These are phyloP conservation scores for Blastobotrys apis DNA, from an alignment of 1,139 yeast genomes.

Conservation along the genomic window DNA sequence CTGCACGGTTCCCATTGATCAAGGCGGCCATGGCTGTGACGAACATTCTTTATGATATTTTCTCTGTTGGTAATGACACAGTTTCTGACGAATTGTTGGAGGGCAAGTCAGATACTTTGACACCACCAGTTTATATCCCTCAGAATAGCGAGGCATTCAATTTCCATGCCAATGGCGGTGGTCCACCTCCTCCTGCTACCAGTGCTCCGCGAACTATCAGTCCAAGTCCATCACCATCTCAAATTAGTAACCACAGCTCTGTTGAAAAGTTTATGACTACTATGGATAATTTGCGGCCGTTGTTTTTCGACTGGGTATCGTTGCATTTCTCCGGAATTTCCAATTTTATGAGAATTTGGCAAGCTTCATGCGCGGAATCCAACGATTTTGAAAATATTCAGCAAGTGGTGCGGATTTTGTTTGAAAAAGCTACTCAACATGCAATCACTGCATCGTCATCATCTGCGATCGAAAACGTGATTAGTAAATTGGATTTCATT, in stretches of 20 bases:
- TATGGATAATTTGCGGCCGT: constrained; percentile 38
- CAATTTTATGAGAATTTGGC: constrained; percentile 63
- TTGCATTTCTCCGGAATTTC: constrained; percentile 55
- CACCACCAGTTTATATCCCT: constrained; percentile 24
- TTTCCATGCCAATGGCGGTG: not conserved
- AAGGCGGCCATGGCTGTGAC: constrained; percentile 34
- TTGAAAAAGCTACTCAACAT: constrained; percentile 34
- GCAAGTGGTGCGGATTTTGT: constrained; percentile 38
- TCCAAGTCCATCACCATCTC: not conserved
- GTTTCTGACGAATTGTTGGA: constrained; percentile 14
- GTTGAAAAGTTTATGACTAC: constrained; percentile 18
- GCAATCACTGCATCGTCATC: constrained; percentile 23
- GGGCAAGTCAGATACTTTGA: constrained; percentile 24
- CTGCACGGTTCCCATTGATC: constrained; percentile 37
- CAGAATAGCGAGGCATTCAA: constrained; percentile 9
- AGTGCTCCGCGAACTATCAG: constrained; percentile 2
- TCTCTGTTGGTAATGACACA: constrained; percentile 30
- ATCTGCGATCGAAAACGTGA: constrained; percentile 23
- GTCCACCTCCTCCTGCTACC: not conserved
- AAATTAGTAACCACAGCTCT: constrained; percentile 9
- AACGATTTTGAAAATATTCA: constrained; percentile 50
- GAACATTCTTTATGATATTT: constrained; percentile 31
- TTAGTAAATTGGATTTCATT: constrained; percentile 37
- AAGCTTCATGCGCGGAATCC: constrained; percentile 54
- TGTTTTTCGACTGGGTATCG: constrained; percentile 52